These are phyloP conservation scores for Cercospora janseana DNA, from an alignment of 2,329 filamentous ascomycete genomes.

Conservation along the genomic window DNA sequence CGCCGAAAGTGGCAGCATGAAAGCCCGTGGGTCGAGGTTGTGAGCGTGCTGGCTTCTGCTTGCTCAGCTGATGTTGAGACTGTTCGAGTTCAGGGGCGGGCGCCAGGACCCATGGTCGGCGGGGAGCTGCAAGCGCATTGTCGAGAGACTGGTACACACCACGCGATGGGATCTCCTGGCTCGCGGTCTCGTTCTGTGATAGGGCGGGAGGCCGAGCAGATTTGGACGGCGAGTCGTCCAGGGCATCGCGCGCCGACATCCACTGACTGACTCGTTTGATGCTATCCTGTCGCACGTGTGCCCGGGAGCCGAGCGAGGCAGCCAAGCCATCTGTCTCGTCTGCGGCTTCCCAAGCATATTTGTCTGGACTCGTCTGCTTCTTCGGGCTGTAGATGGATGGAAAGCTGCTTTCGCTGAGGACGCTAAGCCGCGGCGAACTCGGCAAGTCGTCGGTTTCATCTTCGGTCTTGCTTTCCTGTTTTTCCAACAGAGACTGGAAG, in stretches of 20 bases:
- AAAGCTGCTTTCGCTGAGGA: slow-evolving; percentile 41
- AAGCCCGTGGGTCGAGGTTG: slow-evolving; percentile 22
- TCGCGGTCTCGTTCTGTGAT: slow-evolving; percentile 14
- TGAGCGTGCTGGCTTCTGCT: slow-evolving; percentile 15
- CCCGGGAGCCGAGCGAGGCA: slow-evolving; percentile 14
- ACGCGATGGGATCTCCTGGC: not conserved
- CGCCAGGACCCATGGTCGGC: slow-evolving; percentile 17
- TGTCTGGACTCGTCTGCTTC: slow-evolving; percentile 29
- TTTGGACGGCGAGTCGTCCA: slow-evolving; percentile 35
- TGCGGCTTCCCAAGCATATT: slow-evolving; percentile 32
- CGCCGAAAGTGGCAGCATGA: slow-evolving; percentile 29
- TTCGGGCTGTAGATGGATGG: slow-evolving; percentile 39
- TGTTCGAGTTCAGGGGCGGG: slow-evolving; percentile 12
- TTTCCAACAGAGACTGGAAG: slow-evolving; percentile 39
- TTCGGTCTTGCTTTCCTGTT: slow-evolving; percentile 30
- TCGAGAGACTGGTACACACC: slow-evolving; percentile 13
- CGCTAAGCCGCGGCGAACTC: slow-evolving; percentile 38
- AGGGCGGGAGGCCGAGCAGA: slow-evolving; percentile 30
- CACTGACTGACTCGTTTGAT: slow-evolving; percentile 40
- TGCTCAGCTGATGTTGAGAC: slow-evolving; percentile 10
- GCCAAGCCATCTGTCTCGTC: slow-evolving; percentile 20
- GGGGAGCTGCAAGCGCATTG: slow-evolving; percentile 19
- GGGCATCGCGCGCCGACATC: slow-evolving; percentile 35
- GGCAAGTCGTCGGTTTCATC: slow-evolving; percentile 31
- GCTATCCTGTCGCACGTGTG: slow-evolving; percentile 34